Conservation (phyloP, 768 basidiomycete genomes). For the Cubamyces sp. region DNA sequence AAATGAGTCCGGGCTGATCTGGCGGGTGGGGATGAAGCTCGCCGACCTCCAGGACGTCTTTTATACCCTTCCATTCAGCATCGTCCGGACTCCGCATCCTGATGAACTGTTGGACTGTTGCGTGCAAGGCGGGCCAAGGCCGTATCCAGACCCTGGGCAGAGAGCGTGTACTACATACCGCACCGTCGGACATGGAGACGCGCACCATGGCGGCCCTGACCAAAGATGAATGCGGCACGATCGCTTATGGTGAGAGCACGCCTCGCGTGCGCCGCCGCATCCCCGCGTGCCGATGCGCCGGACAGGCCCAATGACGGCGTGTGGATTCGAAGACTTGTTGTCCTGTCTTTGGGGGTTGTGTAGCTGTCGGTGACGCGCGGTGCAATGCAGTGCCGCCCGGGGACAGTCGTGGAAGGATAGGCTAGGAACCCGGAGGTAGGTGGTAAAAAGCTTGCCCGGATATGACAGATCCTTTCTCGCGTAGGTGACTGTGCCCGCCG, state of each 20-base stretch:
- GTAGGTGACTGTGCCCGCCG: slow-evolving; percentile 2
- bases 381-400: slow-evolving; percentile 4
- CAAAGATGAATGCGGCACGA: background rate
- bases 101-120: background rate
- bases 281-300: background rate
- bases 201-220: background rate
- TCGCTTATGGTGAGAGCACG: background rate
- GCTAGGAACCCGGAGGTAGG: slow-evolving; percentile 2
- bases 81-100: background rate
- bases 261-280: background rate
- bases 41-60: background rate
- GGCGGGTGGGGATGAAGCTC: background rate
- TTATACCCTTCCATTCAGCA: slow-evolving; percentile 2
- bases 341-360: slow-evolving; percentile 13
- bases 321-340: slow-evolving; percentile 14
- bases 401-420: slow-evolving; percentile 10
- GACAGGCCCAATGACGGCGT: slow-evolving; percentile 5
- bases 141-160: slow-evolving; percentile 3
- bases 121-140: slow-evolving; percentile 5
- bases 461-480: slow-evolving; percentile 11
- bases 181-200: slow-evolving; percentile 5
- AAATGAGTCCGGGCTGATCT: background rate
- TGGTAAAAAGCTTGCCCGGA: background rate
- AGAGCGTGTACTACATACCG: slow-evolving; percentile 3
- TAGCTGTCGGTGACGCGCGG: background rate